phyloP scores from a whole-genome alignment of 2,329 filamentous ascomycete species.

The Botryotinia globosa region DNA sequence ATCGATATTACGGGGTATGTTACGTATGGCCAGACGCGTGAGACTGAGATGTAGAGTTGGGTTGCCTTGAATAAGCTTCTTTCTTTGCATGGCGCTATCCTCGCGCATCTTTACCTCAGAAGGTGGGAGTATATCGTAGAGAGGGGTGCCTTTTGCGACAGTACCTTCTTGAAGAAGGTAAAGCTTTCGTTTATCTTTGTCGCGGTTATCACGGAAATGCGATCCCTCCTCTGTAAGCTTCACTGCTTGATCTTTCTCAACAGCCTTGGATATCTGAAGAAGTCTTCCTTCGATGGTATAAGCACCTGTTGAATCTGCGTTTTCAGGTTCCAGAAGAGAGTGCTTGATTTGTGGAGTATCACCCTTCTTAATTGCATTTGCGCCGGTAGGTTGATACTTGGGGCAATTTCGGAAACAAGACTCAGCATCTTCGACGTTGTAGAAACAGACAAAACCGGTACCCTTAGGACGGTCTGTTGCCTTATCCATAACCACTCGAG shows the following conservation, averaged over 20 bases:
- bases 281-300: constrained; percentile 92
- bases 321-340: constrained; percentile 85
- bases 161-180: constrained; percentile 86
- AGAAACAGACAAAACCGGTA: constrained; percentile 94
- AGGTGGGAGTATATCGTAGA: constrained; percentile 73
- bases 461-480: constrained; percentile 83
- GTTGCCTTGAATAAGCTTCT: constrained; percentile 86
- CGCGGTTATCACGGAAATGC: constrained; percentile 59
- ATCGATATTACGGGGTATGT: constrained; percentile 77
- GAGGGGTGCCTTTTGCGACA: constrained; percentile 70
- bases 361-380: constrained; percentile 37
- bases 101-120: constrained; percentile 86
- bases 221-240: constrained; percentile 69
- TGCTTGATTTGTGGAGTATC: constrained; percentile 56
- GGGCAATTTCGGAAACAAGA: constrained; percentile 75
- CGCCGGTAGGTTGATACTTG: constrained; percentile 46
- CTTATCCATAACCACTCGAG: constrained; percentile 83
- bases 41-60: constrained; percentile 84
- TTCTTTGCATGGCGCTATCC: constrained; percentile 80
- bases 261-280: constrained; percentile 78
- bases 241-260: constrained; percentile 76
- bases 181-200: constrained; percentile 86
- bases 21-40: constrained; percentile 86
- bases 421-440: constrained; percentile 70
- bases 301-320: constrained; percentile 72